A percentile compares a stretch with the other conserved stretches of the same genome.
phyloP scores from a whole-genome alignment of 2,329 filamentous ascomycete species.

The Paracoccidioides lutzii region DNA sequence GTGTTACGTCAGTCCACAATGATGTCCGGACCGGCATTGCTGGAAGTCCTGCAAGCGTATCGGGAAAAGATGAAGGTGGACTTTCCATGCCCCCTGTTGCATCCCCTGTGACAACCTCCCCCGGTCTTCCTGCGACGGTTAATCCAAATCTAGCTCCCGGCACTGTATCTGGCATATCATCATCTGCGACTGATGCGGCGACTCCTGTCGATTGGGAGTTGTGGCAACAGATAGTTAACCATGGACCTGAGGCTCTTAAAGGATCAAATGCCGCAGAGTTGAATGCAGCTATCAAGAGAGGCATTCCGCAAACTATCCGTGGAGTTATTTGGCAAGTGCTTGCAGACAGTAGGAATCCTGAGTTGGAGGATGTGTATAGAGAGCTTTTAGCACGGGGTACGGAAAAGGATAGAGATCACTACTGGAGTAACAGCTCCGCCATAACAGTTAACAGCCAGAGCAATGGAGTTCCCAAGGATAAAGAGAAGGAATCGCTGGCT shows the following conservation, averaged over 20 bases:
- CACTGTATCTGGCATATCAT: constrained; percentile 68
- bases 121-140: constrained; percentile 45
- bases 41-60: constrained; percentile 36
- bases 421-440: constrained; percentile 28
- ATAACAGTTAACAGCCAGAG: constrained; percentile 32
- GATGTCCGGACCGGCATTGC: constrained; percentile 31
- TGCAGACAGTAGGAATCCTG: constrained; percentile 86
- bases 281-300: constrained; percentile 78
- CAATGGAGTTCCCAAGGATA: constrained; percentile 44
- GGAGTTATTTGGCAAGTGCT: constrained; percentile 99
- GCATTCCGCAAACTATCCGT: constrained; percentile 86
- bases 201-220: constrained; percentile 93
- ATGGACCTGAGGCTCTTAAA: constrained; percentile 78
- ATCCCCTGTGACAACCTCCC: constrained; percentile 14
- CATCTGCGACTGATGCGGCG: constrained; percentile 50
- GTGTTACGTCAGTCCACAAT: constrained; percentile 32
- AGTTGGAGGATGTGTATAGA: constrained; percentile 73
- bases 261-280: constrained; percentile 80
- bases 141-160: constrained; percentile 66
- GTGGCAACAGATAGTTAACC: constrained; percentile 92
- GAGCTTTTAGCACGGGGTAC: constrained; percentile 70
- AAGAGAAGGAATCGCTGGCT: constrained; percentile 53
- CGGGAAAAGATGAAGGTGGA: constrained; percentile 34
- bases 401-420: constrained; percentile 58
- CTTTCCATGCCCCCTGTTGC: constrained; percentile 14